phyloP scores from a whole-genome alignment of 352 stramenopile species.

The Globisporangium parvum region DNA sequence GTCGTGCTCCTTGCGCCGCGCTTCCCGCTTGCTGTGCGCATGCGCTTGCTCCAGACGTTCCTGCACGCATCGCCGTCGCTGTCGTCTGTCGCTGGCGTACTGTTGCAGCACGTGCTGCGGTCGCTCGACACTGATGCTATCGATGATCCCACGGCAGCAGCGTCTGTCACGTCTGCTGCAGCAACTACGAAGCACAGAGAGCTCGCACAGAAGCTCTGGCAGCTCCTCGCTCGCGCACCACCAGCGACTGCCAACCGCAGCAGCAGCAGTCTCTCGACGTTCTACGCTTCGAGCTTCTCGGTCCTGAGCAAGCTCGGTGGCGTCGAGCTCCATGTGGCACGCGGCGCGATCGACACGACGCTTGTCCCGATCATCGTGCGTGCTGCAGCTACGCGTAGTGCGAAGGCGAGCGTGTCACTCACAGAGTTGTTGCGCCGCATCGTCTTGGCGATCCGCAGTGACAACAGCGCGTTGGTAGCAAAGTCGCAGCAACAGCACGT shows the following conservation, averaged over 20 bases:
- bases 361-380: slow-evolving; percentile 29
- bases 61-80: neutral
- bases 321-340: slow-evolving; percentile 17
- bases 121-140: slow-evolving; percentile 16
- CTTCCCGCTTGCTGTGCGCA: slow-evolving; percentile 7
- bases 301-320: slow-evolving; percentile 22
- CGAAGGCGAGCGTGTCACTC: slow-evolving; percentile 1
- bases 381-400: slow-evolving; percentile 8
- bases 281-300: slow-evolving; percentile 32
- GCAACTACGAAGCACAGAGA: slow-evolving; percentile 32
- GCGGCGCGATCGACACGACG: slow-evolving; percentile 14
- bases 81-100: slow-evolving; percentile 19
- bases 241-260: slow-evolving; percentile 2
- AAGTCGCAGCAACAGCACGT: neutral
- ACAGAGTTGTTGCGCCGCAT: slow-evolving; percentile 12
- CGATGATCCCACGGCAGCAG: slow-evolving; percentile 14
- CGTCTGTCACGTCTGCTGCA: no score
- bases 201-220: slow-evolving; percentile 34
- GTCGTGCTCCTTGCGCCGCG: slow-evolving; percentile 12
- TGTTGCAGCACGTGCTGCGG: slow-evolving; percentile 27
- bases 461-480: neutral
- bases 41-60: slow-evolving; percentile 11
- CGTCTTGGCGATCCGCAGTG: slow-evolving; percentile 8
- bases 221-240: slow-evolving; percentile 18
- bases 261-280: slow-evolving; percentile 5